Base-by-base conservation (phyloP, 1,284 basidiomycete species). In the Termitomyces sp. region DNA sequence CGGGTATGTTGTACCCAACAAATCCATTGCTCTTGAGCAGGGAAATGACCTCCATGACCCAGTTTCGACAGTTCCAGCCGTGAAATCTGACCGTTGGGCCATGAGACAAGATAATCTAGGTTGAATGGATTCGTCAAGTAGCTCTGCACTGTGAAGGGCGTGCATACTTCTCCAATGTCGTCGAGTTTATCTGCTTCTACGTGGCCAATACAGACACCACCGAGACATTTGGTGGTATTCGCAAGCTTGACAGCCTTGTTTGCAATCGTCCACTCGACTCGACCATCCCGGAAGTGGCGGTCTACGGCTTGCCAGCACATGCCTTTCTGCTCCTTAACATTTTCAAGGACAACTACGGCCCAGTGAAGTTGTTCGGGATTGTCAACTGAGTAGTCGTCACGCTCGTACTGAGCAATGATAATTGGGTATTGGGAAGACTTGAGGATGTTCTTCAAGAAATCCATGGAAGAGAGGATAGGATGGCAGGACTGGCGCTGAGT, bases 321-420 rank as follows among this genome's bases (percentile, higher is more conserved):
- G 41, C 46, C 52, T 34, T 38, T 39, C 42, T 53, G 52, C 0
- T 43, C 19, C 34, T 53, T 26, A n/a, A 5, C 28, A 28, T 53
- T 21, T n/a, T 44, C 21, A 14, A 53, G 34, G 26, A 53, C 41
- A 19, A 28, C 24, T 18, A 53, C 33, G n/a, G 52, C 52, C 52
- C 52, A 53, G 14, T 53, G 52, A 39, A 53, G 46, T 31, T 53
- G 41, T 39, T 53, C 46, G 4, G 51, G 46, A 34, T 53, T 43
- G 18, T 44, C 13, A 1, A 44, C 35, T 9, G 52, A 53, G 37
- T 44, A 53, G 24, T 28, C 52, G 33, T 48, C 41, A n/a, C 52
- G 52, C 35, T 53, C 52, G 37, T 53, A 49, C 21, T 53, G 46
- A 28, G 46, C 41, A 37, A 53, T 26, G 7, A 53, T 34, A n/a